Evolutionary conservation across 306 rosid species (phyloP).

Genomic region (Hippophae tibetana): DNA sequence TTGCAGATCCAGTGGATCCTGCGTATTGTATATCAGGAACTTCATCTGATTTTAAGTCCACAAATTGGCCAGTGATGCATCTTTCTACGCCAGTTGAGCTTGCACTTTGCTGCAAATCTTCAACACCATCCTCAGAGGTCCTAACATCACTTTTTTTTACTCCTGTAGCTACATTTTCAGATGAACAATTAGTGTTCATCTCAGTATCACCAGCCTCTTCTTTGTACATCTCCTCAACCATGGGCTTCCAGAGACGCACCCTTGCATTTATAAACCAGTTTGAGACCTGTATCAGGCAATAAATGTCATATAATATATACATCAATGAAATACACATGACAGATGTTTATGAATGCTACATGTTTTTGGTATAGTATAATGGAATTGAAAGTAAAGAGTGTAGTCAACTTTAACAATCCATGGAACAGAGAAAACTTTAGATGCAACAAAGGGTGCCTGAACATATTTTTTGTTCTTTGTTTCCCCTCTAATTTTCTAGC

Average conservation of each 20-base stretch:
- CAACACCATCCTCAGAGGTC: conserved; percentile 34
- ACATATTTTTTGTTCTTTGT: too few relatives aligned
- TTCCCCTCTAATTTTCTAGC: too few relatives aligned
- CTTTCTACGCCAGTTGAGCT: conserved; percentile 39
- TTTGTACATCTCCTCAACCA: conserved; percentile 88
- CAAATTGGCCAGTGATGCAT: conserved; percentile 34
- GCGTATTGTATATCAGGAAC: conserved; percentile 34
- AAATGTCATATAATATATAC: background rate
- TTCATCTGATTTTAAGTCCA: conserved; percentile 39
- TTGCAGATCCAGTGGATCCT: conserved; percentile 26
- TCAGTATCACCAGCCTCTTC: conserved; percentile 57
- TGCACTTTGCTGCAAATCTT: conserved; percentile 47
- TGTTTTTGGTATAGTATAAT: background rate
- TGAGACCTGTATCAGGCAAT: conserved; percentile 46
- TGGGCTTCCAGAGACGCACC: conserved; percentile 87
- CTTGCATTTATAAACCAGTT: conserved; percentile 89
- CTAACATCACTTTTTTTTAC: conserved; percentile 37
- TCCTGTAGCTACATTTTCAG: conserved; percentile 43
- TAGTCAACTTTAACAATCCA: too few relatives aligned
- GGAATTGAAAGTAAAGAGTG: too few relatives aligned
- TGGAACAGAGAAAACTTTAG: too few relatives aligned
- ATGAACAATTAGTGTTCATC: conserved; percentile 55
- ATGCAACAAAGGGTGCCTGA: background rate
- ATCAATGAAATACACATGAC: background rate
- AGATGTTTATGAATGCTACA: background rate